Conservation (phyloP, 495 filamentous ascomycete genomes). For the Penicillium taxi region DNA sequence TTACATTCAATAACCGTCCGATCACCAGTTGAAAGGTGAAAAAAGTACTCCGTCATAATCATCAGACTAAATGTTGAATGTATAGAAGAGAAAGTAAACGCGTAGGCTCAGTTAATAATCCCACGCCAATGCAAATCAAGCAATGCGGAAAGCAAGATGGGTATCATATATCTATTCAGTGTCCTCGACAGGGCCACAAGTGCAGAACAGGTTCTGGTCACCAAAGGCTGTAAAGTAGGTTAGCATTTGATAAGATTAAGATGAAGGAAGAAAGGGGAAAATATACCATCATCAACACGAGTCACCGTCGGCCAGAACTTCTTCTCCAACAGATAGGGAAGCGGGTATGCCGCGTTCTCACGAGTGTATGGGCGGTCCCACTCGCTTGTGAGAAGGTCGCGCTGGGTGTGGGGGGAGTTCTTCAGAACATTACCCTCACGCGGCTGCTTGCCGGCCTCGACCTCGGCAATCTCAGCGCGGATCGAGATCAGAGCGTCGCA, state of each 20-base stretch:
- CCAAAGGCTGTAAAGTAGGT: slow-evolving; percentile 59
- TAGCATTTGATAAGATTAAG: not conserved
- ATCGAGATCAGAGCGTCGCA: slow-evolving; percentile 88
- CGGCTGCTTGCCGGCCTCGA: slow-evolving; percentile 74
- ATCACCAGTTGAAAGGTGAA: slow-evolving; percentile 5
- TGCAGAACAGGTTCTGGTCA: slow-evolving; percentile 91
- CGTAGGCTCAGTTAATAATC: slow-evolving; percentile 10
- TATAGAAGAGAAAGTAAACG: slow-evolving; percentile 18
- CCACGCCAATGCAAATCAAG: slow-evolving; percentile 1
- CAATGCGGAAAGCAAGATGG: slow-evolving; percentile 20
- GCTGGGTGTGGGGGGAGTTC: slow-evolving; percentile 82
- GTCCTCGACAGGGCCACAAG: slow-evolving; percentile 72
- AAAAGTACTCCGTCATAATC: slow-evolving; percentile 15
- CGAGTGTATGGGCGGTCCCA: slow-evolving; percentile 76
- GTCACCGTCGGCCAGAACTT: slow-evolving; percentile 97
- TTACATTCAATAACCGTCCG: slow-evolving; percentile 23
- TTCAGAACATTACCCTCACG: slow-evolving; percentile 84
- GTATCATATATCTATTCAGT: slow-evolving; percentile 37
- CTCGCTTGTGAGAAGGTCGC: slow-evolving; percentile 60
- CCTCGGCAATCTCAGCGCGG: slow-evolving; percentile 71
- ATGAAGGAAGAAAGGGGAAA: not conserved
- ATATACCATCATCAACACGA: slow-evolving; percentile 81
- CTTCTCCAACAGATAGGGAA: slow-evolving; percentile 82
- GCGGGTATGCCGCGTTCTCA: slow-evolving; percentile 82
- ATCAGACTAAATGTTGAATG: slow-evolving; percentile 24